Percentiles rank a stretch among this genome's conserved stretches.
These are phyloP conservation scores for Solanum virginianum DNA, from an alignment of 257 asterid species.

Conservation along the genomic window DNA sequence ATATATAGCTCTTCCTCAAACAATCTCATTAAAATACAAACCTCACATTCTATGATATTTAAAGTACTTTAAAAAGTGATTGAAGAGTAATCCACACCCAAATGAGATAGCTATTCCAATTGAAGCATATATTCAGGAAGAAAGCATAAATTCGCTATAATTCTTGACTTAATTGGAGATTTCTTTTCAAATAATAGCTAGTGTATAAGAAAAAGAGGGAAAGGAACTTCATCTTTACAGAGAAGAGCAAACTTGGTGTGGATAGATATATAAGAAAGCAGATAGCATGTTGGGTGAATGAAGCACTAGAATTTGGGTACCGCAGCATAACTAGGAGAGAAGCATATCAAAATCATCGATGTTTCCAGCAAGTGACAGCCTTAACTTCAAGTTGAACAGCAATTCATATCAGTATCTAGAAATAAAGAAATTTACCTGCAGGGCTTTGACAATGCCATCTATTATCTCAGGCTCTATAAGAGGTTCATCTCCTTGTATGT, in stretches of 20 bases:
- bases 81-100: background rate
- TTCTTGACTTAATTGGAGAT: background rate
- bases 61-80: background rate
- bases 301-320: background rate
- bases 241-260: background rate
- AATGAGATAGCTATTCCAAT: background rate
- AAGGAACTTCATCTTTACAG: background rate
- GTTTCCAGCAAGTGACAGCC: background rate
- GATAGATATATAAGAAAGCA: background rate
- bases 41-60: background rate
- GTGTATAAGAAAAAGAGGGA: background rate
- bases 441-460: constrained; percentile 69
- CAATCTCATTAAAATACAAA: background rate
- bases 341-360: background rate
- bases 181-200: background rate
- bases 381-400: background rate
- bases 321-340: background rate
- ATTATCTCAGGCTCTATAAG: constrained; percentile 86
- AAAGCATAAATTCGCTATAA: background rate
- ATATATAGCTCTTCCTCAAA: background rate
- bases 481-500: constrained; percentile 96
- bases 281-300: background rate
- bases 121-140: background rate
- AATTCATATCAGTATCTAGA: background rate
- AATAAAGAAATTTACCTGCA: constrained; percentile 39